Evolutionary conservation across 352 stramenopile genomes (phyloP).

Genomic region (Phytophthora megakarya): DNA sequence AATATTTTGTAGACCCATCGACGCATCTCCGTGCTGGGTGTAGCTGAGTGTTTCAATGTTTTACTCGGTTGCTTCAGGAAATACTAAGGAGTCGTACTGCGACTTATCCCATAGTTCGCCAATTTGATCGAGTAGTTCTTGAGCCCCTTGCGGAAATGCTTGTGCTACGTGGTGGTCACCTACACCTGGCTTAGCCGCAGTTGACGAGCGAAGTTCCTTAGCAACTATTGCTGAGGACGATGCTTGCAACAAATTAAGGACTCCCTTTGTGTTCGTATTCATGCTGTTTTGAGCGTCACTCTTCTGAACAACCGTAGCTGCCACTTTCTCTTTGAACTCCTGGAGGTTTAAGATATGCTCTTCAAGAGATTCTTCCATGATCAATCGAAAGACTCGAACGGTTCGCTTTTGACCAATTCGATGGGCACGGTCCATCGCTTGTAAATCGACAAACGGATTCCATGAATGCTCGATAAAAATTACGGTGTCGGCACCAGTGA

Average conservation of each 20-base stretch:
- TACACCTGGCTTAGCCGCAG: not conserved
- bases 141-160: conserved; percentile 36
- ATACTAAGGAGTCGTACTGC: conserved; percentile 78
- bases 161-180: conserved; percentile 7
- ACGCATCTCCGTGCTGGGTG: too few species aligned
- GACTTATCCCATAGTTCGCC: conserved; percentile 83
- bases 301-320: conserved; percentile 61
- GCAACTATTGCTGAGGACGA: conserved; percentile 52
- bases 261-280: conserved; percentile 65
- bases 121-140: conserved; percentile 64
- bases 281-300: conserved; percentile 61
- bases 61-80: conserved; percentile 39
- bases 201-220: conserved; percentile 32
- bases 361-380: conserved; percentile 75
- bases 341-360: conserved; percentile 85
- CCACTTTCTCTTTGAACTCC: conserved; percentile 77
- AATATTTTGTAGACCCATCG: conserved; percentile 17
- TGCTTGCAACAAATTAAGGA: conserved; percentile 62
- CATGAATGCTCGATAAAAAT: conserved; percentile 98
- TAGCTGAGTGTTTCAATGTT: not conserved
- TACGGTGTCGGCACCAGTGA: conserved; percentile 96
- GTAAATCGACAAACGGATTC: conserved; percentile 97
- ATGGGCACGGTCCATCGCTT: conserved; percentile 90
- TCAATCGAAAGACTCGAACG: conserved; percentile 80
- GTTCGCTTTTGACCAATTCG: conserved; percentile 74